Evolutionary conservation across 805 yeast species (phyloP).

Genomic region (Hanseniaspora pseudoguilliermondii): DNA sequence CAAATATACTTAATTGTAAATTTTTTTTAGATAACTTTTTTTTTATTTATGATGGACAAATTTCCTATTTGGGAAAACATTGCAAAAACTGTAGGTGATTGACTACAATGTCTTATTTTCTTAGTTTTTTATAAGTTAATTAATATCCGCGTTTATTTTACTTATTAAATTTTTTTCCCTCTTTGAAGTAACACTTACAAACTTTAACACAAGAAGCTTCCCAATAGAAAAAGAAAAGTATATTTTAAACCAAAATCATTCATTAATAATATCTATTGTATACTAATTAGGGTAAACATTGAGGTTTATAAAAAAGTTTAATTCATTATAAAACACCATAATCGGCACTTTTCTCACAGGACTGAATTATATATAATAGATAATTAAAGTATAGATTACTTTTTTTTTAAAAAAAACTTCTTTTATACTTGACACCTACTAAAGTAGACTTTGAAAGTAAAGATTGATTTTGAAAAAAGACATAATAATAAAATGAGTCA

Average conservation of each 20-base stretch:
- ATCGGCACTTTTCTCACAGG: too few relatives aligned
- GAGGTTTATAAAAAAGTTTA: too few relatives aligned
- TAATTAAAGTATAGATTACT: too few relatives aligned
- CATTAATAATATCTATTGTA: not conserved
- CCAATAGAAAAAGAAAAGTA: not conserved
- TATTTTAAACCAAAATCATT: not conserved
- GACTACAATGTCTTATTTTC: too few relatives aligned
- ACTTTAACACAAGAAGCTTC: not conserved
- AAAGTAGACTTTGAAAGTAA: too few relatives aligned
- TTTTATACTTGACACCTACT: too few relatives aligned
- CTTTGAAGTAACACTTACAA: not conserved
- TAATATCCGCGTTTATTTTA: not conserved
- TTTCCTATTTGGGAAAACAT: not conserved
- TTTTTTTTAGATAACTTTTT: not conserved
- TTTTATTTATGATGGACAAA: not conserved
- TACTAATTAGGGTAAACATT: too few relatives aligned
- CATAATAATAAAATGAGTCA: conserved; percentile 1
- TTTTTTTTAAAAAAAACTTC: too few relatives aligned
- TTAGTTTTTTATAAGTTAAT: not conserved
- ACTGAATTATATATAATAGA: too few relatives aligned
- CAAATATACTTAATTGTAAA: too few relatives aligned
- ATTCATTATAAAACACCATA: too few relatives aligned
- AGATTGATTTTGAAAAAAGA: not conserved
- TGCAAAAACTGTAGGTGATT: not conserved
- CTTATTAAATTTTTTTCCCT: not conserved